Base-by-base conservation (phyloP, 2,329 filamentous ascomycete genomes). In the Stemphylium beticola region DNA sequence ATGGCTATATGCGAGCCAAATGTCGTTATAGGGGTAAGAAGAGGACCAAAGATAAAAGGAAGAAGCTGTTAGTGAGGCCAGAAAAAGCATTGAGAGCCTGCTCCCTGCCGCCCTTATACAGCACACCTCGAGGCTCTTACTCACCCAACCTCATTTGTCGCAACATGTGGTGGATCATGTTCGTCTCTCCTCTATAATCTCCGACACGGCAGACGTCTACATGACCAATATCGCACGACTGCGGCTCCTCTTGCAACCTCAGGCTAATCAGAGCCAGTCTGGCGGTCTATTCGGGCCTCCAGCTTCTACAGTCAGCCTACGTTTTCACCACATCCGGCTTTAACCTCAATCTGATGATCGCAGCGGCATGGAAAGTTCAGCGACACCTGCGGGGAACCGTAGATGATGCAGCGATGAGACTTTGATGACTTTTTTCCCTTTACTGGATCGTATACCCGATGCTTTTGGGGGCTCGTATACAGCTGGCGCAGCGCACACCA, bases 381-480 rank as follows among this genome's bases (percentile, higher is more conserved):
- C 20, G 33, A 50, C 14, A 34, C 3, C 51, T 57, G 55, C 52
- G 55, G 55, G 55, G 55, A 57, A 55, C 55, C 55, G 55, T 55
- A 36, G 37, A 18, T 39, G 24, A 18, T 17, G 47, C 47, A 40
- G 15, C 31, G 36, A 38, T 36, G 22, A 32, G 29, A 42, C 22
- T 37, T 43, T 22, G 14, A 37, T 33, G 38, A 18, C 31, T 33
- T 51, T 49, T 49, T 20, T 47, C n/a, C 17, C 15, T 40, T 42
- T 29, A 39, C 15, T 18, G 37, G 18, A 38, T 45, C 52, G 47
- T 55, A 47, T 43, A 22, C 36, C 49, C 53, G 36, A 45, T 36
- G 26, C n/a, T 22, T 8, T 33, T 22, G 14, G 20, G 29, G 29
- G 17, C 36, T 45, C 15, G 39, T 37, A 42, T 34, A 36, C 33